phyloP scores from a whole-genome alignment of 2,329 filamentous ascomycete genomes.

The Cladosporium sp. region DNA sequence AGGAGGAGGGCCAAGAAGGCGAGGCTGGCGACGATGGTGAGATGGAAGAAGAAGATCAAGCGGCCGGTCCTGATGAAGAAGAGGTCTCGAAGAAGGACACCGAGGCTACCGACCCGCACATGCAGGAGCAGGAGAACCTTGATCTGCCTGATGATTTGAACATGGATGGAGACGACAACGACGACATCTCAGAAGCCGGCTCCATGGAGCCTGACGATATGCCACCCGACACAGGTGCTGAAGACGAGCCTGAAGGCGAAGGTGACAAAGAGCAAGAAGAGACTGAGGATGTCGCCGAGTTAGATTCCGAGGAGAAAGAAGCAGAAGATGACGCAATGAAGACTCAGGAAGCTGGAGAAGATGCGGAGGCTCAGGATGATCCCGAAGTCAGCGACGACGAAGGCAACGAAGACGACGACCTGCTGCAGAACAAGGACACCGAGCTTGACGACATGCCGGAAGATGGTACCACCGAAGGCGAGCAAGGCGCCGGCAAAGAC shows the following conservation, averaged over 20 bases:
- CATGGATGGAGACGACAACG: conserved; percentile 63
- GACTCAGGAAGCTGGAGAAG: conserved; percentile 46
- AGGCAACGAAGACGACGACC: conserved; percentile 23
- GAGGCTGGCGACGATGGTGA: conserved; percentile 65
- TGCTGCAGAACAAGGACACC: conserved; percentile 28
- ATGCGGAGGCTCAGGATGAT: conserved; percentile 41
- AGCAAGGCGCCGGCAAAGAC: conserved; percentile 58
- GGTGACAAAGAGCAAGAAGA: conserved; percentile 41
- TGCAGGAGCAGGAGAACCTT: conserved; percentile 77
- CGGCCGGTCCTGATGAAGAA: conserved; percentile 53
- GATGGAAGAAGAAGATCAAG: conserved; percentile 42
- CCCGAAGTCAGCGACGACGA: conserved; percentile 22
- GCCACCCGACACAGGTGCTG: conserved; percentile 22
- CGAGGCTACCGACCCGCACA: conserved; percentile 71
- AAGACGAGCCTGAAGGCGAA: conserved; percentile 33
- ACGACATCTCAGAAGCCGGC: conserved; percentile 41
- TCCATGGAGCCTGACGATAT: conserved; percentile 24
- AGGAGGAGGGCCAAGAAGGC: conserved; percentile 58
- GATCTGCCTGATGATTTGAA: conserved; percentile 89
- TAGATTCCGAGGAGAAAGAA: conserved; percentile 44
- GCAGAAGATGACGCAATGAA: conserved; percentile 50
- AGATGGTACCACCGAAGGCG: conserved; percentile 28
- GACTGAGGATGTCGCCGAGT: conserved; percentile 49
- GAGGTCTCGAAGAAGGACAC: conserved; percentile 67
- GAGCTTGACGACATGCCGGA: conserved; percentile 25